Evolutionary conservation across 225 moss, liverwort and hornwort genomes (phyloP).

Genomic region (Climacium dendroides): DNA sequence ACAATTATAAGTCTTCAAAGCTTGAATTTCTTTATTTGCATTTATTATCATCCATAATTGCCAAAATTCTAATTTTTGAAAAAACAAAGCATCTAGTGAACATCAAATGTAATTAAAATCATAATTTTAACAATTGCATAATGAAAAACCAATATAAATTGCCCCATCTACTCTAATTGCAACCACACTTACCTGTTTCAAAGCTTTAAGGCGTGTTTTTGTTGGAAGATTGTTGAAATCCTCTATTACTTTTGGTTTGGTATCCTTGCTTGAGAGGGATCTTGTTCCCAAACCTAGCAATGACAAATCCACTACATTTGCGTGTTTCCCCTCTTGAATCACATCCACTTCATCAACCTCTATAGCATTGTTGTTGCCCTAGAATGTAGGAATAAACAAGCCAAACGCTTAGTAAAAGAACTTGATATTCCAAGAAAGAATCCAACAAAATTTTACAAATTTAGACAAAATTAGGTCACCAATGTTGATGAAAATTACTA

Average conservation of each 20-base stretch:
- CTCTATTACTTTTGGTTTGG: slow-evolving; percentile 33
- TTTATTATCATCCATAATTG: background rate
- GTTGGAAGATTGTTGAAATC: slow-evolving; percentile 41
- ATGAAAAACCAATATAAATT: background rate
- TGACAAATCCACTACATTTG: background rate
- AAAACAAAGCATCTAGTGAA: background rate
- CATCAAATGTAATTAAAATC: background rate
- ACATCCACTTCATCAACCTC: background rate
- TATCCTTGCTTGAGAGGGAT: background rate
- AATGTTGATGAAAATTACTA: background rate
- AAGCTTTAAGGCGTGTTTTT: slow-evolving; percentile 44
- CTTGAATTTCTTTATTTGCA: background rate
- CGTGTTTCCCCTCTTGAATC: background rate
- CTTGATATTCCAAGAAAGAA: background rate
- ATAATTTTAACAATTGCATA: background rate
- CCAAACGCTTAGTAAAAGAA: background rate
- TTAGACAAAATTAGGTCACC: background rate
- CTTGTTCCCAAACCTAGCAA: background rate
- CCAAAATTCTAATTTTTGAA: background rate
- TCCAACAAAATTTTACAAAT: background rate
- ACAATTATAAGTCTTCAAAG: background rate
- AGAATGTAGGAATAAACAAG: background rate
- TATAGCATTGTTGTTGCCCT: background rate
- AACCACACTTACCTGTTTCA: slow-evolving; percentile 39
- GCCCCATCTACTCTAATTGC: too few species aligned